Percentiles rank a stretch among this genome's conserved stretches.
Conservation (phyloP, 768 basidiomycete genomes). For the Psilocybe azurescens region DNA sequence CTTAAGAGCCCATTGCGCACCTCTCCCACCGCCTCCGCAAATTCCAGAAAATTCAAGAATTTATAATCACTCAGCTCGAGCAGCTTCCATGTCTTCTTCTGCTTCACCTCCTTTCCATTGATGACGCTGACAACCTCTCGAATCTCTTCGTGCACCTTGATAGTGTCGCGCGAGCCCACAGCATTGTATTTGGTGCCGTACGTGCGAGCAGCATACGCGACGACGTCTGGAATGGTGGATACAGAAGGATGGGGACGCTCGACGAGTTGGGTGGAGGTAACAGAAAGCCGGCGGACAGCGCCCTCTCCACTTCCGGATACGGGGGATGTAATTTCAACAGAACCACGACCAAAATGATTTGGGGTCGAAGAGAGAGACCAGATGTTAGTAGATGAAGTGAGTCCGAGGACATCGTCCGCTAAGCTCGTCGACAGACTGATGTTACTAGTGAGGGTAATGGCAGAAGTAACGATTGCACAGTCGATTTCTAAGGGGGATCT, state of each 20-base stretch:
- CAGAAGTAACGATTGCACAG: too few relatives aligned
- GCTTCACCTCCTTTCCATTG: conserved; percentile 69
- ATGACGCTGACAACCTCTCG: conserved; percentile 83
- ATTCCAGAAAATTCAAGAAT: conserved; percentile 69
- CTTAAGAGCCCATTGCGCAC: conserved; percentile 68
- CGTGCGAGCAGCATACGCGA: conserved; percentile 67
- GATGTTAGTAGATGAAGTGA: conserved; percentile 13
- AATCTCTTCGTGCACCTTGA: conserved; percentile 69
- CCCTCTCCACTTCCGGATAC: conserved; percentile 43
- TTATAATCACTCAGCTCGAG: conserved; percentile 82
- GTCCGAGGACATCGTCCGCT: background rate
- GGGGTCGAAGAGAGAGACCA: conserved; percentile 15
- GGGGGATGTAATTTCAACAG: conserved; percentile 54
- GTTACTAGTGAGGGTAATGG: too few relatives aligned
- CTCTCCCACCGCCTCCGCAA: conserved; percentile 57
- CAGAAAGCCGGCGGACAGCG: conserved; percentile 55
- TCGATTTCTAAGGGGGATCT: background rate
- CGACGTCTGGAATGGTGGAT: conserved; percentile 72
- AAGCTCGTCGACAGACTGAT: background rate
- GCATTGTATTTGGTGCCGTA: conserved; percentile 64
- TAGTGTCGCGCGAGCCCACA: conserved; percentile 71
- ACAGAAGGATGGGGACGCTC: conserved; percentile 65
- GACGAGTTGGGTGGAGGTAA: conserved; percentile 52
- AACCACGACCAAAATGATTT: conserved; percentile 41
- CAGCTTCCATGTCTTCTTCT: conserved; percentile 90